phyloP scores from a whole-genome alignment of 2,329 filamentous ascomycete genomes.

The Xylaria sp. region DNA sequence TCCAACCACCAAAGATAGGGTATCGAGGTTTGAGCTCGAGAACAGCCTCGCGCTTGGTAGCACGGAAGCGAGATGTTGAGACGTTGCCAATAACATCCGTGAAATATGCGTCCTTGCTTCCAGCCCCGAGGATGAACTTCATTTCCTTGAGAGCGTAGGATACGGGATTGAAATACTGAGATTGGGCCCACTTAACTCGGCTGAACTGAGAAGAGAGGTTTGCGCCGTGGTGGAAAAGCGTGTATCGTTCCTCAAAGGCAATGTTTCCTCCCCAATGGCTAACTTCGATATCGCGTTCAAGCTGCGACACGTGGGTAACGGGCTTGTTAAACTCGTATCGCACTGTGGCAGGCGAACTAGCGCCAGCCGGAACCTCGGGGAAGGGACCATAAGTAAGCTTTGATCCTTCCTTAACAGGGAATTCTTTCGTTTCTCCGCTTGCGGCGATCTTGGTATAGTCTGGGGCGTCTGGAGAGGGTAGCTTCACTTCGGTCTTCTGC shows the following conservation, averaged over 20 bases:
- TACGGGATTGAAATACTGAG: constrained; percentile 76
- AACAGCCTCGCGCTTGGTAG: constrained; percentile 75
- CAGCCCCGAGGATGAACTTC: constrained; percentile 76
- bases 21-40: constrained; percentile 93
- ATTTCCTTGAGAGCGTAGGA: constrained; percentile 82
- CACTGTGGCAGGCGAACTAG: constrained; percentile 72
- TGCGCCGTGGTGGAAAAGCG: constrained; percentile 84
- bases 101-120: constrained; percentile 89
- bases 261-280: constrained; percentile 98
- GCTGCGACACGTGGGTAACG: constrained; percentile 74
- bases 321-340: constrained; percentile 97
- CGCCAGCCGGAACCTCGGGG: constrained; percentile 78
- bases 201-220: constrained; percentile 75
- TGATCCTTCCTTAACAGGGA: constrained; percentile 80
- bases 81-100: constrained; percentile 97
- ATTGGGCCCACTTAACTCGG: constrained; percentile 75
- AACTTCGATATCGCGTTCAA: constrained; percentile 93
- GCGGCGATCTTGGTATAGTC: constrained; percentile 80
- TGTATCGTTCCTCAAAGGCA: constrained; percentile 93
- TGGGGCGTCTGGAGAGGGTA: constrained; percentile 76
- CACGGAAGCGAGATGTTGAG: constrained; percentile 87
- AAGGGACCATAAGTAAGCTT: constrained; percentile 93
- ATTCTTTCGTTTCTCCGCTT: constrained; percentile 63
- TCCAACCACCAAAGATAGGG: constrained; percentile 97
- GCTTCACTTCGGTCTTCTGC: constrained; percentile 97